Evolutionary conservation across 495 filamentous ascomycete species (phyloP).

Genomic region (Bathelium albidoporum): DNA sequence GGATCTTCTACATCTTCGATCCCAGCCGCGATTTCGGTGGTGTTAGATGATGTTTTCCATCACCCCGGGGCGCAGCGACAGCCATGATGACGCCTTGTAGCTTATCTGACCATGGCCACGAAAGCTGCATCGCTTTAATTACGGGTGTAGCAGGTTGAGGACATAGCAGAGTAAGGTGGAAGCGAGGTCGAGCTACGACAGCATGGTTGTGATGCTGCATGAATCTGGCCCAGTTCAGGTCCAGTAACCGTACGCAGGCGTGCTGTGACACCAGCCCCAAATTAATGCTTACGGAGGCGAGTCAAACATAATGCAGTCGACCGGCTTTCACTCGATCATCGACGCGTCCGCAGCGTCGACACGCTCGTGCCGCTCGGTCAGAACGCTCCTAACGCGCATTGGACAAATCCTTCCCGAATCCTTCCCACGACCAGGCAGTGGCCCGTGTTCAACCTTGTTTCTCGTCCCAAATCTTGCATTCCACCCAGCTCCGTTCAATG

Average conservation of each 20-base stretch:
- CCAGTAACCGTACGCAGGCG: neutral
- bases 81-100: neutral
- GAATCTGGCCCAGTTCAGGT: neutral
- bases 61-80: neutral
- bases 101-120: neutral
- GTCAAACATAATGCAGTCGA: neutral
- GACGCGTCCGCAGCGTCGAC: neutral
- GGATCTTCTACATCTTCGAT: neutral
- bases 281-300: neutral
- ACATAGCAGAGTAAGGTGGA: no score
- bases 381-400: neutral
- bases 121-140: neutral
- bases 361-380: neutral
- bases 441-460: neutral
- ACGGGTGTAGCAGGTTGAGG: neutral
- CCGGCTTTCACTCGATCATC: neutral
- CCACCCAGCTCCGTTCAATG: neutral
- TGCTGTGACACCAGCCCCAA: neutral
- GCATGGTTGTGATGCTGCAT: neutral
- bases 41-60: no score
- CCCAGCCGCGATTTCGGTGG: neutral
- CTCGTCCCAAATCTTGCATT: constrained; percentile 1
- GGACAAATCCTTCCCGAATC: constrained; percentile 6
- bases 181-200: neutral
- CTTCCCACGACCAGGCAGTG: neutral